These are phyloP conservation scores for Nicotiana knightiana DNA, from an alignment of 257 asterid genomes.

Conservation along the genomic window DNA sequence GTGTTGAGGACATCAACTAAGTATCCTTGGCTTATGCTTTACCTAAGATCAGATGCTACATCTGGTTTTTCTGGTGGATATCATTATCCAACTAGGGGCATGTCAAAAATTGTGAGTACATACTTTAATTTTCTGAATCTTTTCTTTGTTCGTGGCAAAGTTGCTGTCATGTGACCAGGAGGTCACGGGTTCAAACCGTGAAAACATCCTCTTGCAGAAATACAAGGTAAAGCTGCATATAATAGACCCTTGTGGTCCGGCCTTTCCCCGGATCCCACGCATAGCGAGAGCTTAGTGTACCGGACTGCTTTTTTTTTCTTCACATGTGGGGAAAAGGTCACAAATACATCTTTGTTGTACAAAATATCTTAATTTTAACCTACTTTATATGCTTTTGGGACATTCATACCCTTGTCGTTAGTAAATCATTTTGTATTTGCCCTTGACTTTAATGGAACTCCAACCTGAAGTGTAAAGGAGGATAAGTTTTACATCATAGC, in stretches of 20 bases:
- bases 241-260: too few species aligned
- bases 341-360: background rate
- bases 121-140: background rate
- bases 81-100: slow-evolving; percentile 77
- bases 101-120: slow-evolving; percentile 60
- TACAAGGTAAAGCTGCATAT: too few species aligned
- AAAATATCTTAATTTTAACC: background rate
- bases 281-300: too few species aligned
- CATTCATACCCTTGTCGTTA: background rate
- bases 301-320: background rate
- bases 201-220: too few species aligned
- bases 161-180: too few species aligned
- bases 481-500: background rate
- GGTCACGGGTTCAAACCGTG: too few species aligned
- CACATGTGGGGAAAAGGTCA: background rate
- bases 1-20: slow-evolving; percentile 54
- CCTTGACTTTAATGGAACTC: background rate
- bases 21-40: slow-evolving; percentile 95
- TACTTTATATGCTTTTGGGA: background rate
- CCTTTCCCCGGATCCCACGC: too few species aligned
- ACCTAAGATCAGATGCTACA: slow-evolving; percentile 73
- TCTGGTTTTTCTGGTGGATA: slow-evolving; percentile 78
- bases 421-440: background rate
- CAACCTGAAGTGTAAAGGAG: background rate
- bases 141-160: background rate